These are phyloP conservation scores for Lecanicillium sp. DNA, from an alignment of 2,329 filamentous ascomycete genomes.

Conservation along the genomic window DNA sequence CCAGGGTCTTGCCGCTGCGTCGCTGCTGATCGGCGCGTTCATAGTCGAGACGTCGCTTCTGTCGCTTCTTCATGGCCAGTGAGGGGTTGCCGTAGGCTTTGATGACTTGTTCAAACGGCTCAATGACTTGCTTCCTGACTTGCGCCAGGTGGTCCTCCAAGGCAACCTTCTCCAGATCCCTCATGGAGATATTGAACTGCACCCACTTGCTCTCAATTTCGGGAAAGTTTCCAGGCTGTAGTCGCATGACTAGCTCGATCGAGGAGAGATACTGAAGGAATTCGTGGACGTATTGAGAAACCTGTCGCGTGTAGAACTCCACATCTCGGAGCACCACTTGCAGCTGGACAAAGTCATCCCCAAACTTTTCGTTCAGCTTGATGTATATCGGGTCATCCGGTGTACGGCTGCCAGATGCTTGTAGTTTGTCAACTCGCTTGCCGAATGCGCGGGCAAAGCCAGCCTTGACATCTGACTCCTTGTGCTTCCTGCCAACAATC, in stretches of 20 bases:
- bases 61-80: conserved; percentile 86
- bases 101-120: conserved; percentile 73
- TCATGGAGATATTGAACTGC: conserved; percentile 79
- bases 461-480: conserved; percentile 81
- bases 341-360: conserved; percentile 84
- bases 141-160: conserved; percentile 71
- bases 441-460: conserved; percentile 85
- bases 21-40: conserved; percentile 73
- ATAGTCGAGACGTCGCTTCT: conserved; percentile 87
- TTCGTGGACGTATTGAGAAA: conserved; percentile 71
- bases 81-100: conserved; percentile 78
- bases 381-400: conserved; percentile 79
- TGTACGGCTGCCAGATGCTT: conserved; percentile 54
- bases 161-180: conserved; percentile 76
- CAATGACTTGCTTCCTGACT: conserved; percentile 76
- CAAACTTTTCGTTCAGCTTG: conserved; percentile 77
- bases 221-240: conserved; percentile 65
- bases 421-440: conserved; percentile 76
- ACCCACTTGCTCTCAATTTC: conserved; percentile 94
- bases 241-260: conserved; percentile 74
- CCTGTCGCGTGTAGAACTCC: conserved; percentile 84
- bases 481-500: conserved; percentile 77
- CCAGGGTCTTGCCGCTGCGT: conserved; percentile 75
- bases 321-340: conserved; percentile 91
- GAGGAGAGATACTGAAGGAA: conserved; percentile 75